Base-by-base conservation (phyloP, 2,329 filamentous ascomycete genomes). In the Incumbomyces lentus region DNA sequence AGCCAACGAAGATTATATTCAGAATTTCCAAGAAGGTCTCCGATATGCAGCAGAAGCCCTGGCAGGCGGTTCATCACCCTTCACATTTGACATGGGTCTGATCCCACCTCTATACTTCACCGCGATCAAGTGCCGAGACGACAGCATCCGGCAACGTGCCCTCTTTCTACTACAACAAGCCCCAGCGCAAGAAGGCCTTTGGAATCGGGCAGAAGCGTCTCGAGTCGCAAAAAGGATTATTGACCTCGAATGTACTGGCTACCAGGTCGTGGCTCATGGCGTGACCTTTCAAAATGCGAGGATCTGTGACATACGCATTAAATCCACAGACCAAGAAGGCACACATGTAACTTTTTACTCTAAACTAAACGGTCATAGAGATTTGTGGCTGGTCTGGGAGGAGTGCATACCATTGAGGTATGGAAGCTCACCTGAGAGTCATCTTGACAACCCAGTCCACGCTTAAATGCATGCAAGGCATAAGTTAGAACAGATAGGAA, bases 61-160 rank as follows among this genome's bases (percentile, higher is more conserved):
- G 3, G 12, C 19, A 18, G 2, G 34, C 29, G 10, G 22, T 26
- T n/a, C 43, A 13, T 40, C 33, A 13, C 32, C 36, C 6, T 44
- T 52, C 38, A 59, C 53, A 6, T 52, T 59, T 26, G 63, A 65
- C 18, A 49, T 57, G 17, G 62, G 62, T 12, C 57, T 55, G 6
- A 48, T 60, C 44, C 58, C 61, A 1, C 58, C 62, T 2, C 34
- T 66, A 13, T 65, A 63, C 37, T 64, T 63, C 40, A 56, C 57
- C 0, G 58, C 59, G 2, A 47, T 61, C 1, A 64, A 62, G 44
- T 66, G 63, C 42, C 62, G 64, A 2, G 49, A 60, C 37, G 58
- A 57, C 10, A 47, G 51, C 7, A 48, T 65, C 19, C 54, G 63
- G 6, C 49, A 55, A 5, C 54, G 55, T 34, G 59, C 60, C 14